phyloP scores from a whole-genome alignment of 768 basidiomycete genomes.

The Bullera alba region DNA sequence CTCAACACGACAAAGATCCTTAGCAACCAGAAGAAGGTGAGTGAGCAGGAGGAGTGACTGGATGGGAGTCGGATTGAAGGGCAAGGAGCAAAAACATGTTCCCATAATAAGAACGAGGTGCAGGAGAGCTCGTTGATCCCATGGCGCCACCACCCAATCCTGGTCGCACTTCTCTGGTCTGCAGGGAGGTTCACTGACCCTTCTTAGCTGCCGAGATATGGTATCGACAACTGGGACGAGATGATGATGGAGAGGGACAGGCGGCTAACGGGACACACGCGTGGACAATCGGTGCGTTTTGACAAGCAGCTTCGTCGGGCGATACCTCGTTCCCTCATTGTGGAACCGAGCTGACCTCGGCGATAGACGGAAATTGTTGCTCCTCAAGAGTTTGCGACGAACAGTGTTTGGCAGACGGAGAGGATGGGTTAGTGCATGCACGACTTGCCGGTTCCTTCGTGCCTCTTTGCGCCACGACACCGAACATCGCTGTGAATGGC shows the following conservation, averaged over 20 bases:
- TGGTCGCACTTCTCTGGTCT: background rate
- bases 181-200: background rate
- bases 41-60: no score
- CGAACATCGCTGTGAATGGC: no score
- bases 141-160: no score
- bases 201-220: constrained; percentile 69
- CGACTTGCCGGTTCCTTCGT: no score
- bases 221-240: constrained; percentile 81
- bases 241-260: constrained; percentile 94
- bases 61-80: no score
- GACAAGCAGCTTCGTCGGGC: background rate
- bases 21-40: constrained; percentile 87
- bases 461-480: no score
- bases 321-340: background rate
- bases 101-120: no score
- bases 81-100: no score
- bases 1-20: constrained; percentile 67
- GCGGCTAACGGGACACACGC: constrained; percentile 72
- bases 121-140: background rate
- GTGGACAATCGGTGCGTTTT: constrained; percentile 73
- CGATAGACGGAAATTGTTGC: constrained; percentile 61
- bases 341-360: background rate
- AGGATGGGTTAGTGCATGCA: constrained; percentile 39
- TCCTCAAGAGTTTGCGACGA: constrained; percentile 64
- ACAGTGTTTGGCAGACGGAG: constrained; percentile 67